Conservation (phyloP, 805 yeast species). For the Cyberlindnera subsufficiens region DNA sequence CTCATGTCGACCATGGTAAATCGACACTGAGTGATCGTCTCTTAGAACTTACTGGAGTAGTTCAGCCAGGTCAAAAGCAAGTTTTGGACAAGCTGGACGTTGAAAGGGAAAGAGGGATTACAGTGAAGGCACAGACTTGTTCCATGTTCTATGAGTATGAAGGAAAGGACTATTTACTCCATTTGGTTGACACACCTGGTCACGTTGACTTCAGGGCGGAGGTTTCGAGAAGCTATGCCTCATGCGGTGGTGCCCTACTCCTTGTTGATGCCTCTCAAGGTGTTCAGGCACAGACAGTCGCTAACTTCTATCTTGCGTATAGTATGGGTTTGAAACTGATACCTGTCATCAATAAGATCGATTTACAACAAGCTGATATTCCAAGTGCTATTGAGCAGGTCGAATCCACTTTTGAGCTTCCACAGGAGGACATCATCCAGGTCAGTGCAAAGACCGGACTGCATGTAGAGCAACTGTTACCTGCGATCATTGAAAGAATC, state of each 20-base stretch:
- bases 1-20: conserved; percentile 90
- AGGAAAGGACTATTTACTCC: conserved; percentile 75
- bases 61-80: conserved; percentile 76
- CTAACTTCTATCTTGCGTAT: conserved; percentile 87
- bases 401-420: conserved; percentile 76
- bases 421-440: conserved; percentile 64
- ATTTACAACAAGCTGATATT: conserved; percentile 81
- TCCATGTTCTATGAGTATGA: conserved; percentile 74
- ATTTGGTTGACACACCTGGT: conserved; percentile 95
- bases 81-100: conserved; percentile 90
- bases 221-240: conserved; percentile 89
- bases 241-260: conserved; percentile 90
- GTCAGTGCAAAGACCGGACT: conserved; percentile 91
- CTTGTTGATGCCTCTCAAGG: conserved; percentile 95
- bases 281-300: conserved; percentile 97
- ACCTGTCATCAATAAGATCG: conserved; percentile 91
- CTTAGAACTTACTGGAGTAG: conserved; percentile 84
- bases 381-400: conserved; percentile 78
- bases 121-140: conserved; percentile 96
- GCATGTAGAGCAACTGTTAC: conserved; percentile 73
- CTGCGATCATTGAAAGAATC: conserved; percentile 74
- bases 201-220: conserved; percentile 95
- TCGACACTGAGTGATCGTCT: conserved; percentile 87
- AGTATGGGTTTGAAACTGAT: conserved; percentile 75
- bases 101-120: conserved; percentile 93